Percentiles rank a stretch among this genome's conserved stretches.
Conservation (phyloP, 352 stramenopile genomes). For the Phytopythium litorale region DNA sequence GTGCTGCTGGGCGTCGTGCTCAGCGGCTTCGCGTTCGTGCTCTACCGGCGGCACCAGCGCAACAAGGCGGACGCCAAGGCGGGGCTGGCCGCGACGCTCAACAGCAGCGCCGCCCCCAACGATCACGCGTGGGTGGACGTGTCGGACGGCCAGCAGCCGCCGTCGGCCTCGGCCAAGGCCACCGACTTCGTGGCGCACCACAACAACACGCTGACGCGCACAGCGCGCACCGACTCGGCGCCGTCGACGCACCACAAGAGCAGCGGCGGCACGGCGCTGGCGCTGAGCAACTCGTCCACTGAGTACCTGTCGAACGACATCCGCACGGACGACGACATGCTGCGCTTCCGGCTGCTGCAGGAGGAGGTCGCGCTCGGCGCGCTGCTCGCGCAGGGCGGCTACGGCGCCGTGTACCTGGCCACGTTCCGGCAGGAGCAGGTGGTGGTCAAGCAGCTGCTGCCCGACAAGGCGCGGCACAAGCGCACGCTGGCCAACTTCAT, state of each 20-base stretch:
- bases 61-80: slow-evolving; percentile 1
- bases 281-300: neutral
- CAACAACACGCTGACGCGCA: slow-evolving; percentile 8
- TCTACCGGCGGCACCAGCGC: slow-evolving; percentile 8
- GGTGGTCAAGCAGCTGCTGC: slow-evolving; percentile 33
- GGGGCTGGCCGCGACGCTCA: slow-evolving; percentile 1
- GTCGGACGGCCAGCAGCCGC: neutral
- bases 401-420: slow-evolving; percentile 27
- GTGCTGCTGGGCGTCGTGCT: slow-evolving; percentile 6
- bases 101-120: neutral
- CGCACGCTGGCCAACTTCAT: slow-evolving; percentile 31
- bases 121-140: neutral
- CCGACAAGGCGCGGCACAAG: slow-evolving; percentile 20
- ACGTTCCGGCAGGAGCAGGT: slow-evolving; percentile 26
- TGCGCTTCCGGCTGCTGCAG: slow-evolving; percentile 25
- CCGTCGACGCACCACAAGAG: slow-evolving; percentile 2
- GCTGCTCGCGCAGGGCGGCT: slow-evolving; percentile 30
- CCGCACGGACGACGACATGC: slow-evolving; percentile 29
- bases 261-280: neutral
- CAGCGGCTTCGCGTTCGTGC: slow-evolving; percentile 3
- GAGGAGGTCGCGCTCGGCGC: slow-evolving; percentile 21
- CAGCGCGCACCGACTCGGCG: slow-evolving; percentile 5
- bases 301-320: slow-evolving; percentile 32
- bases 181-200: neutral
- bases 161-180: slow-evolving; percentile 4